phyloP scores from a whole-genome alignment of 345 rosid genomes.

The Angophora floribunda region DNA sequence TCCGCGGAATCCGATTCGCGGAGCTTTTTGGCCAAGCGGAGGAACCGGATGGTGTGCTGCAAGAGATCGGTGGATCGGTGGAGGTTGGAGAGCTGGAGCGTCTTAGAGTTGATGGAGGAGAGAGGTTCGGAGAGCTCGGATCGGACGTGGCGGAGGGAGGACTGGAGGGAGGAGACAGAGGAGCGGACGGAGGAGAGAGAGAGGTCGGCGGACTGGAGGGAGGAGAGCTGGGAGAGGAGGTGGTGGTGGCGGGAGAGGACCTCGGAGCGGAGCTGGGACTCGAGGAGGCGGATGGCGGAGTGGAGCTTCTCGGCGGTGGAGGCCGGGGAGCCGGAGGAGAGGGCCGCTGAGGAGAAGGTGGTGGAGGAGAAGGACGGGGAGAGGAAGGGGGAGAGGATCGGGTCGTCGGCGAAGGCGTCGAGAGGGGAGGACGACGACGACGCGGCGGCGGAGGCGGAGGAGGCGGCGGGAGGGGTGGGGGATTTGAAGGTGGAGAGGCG shows the following conservation, averaged over 20 bases:
- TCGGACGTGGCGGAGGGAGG: slow-evolving; percentile 72
- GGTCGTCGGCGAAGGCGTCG: slow-evolving; percentile 67
- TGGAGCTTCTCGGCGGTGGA: slow-evolving; percentile 97
- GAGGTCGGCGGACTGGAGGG: slow-evolving; percentile 73
- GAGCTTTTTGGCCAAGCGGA: slow-evolving; percentile 72
- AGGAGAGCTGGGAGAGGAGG: slow-evolving; percentile 81
- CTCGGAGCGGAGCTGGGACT: slow-evolving; percentile 81
- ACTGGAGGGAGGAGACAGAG: slow-evolving; percentile 77
- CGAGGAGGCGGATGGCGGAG: slow-evolving; percentile 90
- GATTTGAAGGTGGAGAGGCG: slow-evolving; percentile 65
- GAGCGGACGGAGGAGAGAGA: slow-evolving; percentile 85
- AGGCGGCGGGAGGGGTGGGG: slow-evolving; percentile 18
- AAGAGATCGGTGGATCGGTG: slow-evolving; percentile 64
- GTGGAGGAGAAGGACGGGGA: slow-evolving; percentile 84
- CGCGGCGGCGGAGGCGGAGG: slow-evolving; percentile 9
- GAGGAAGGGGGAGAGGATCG: slow-evolving; percentile 72
- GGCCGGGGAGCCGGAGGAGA: slow-evolving; percentile 98
- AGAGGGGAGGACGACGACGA: slow-evolving; percentile 31
- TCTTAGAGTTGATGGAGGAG: slow-evolving; percentile 56
- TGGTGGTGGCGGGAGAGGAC: slow-evolving; percentile 85
- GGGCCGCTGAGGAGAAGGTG: slow-evolving; percentile 89
- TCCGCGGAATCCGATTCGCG: slow-evolving; percentile 41
- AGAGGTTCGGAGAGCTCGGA: slow-evolving; percentile 86
- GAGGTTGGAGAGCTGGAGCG: slow-evolving; percentile 63
- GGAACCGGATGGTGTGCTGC: slow-evolving; percentile 72